Evolutionary conservation across 345 rosid genomes (phyloP).

Genomic region (Acer saccharum): DNA sequence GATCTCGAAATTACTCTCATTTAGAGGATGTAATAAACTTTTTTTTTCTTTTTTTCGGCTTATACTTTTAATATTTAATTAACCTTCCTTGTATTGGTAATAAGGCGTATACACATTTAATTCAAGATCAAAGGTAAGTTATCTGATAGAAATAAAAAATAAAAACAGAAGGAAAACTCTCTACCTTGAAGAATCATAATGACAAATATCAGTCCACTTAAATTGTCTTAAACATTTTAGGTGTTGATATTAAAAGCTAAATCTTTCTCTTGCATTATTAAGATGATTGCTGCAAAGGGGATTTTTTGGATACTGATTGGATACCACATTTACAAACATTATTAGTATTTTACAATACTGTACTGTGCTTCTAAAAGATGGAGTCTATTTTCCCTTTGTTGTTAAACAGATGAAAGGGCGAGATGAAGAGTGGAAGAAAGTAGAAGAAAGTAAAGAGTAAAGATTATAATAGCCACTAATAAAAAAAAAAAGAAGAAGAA

Average conservation of each 20-base stretch:
- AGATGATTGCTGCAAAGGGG: too few relatives aligned
- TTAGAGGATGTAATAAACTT: too few relatives aligned
- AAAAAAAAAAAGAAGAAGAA: not conserved
- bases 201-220: not conserved
- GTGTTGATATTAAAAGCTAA: not conserved
- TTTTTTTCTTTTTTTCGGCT: too few relatives aligned
- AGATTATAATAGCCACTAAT: conserved; percentile 15
- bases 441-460: conserved; percentile 14
- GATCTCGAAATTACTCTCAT: too few relatives aligned
- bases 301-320: not conserved
- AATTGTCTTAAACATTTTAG: too few relatives aligned
- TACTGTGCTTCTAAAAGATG: not conserved
- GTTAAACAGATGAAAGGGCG: conserved; percentile 20
- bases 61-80: not conserved
- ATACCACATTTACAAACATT: not conserved
- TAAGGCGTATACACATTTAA: not conserved
- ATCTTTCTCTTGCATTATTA: not conserved
- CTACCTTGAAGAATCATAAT: not conserved
- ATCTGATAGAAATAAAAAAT: too few relatives aligned
- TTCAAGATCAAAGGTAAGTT: too few relatives aligned
- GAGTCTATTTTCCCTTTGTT: not conserved
- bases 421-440: conserved; percentile 21
- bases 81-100: not conserved
- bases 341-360: not conserved
- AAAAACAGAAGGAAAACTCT: too few relatives aligned